Percentiles rank a stretch among this genome's conserved stretches.
Conservation (phyloP, 768 basidiomycete genomes). For the Hygrocybe punicea region DNA sequence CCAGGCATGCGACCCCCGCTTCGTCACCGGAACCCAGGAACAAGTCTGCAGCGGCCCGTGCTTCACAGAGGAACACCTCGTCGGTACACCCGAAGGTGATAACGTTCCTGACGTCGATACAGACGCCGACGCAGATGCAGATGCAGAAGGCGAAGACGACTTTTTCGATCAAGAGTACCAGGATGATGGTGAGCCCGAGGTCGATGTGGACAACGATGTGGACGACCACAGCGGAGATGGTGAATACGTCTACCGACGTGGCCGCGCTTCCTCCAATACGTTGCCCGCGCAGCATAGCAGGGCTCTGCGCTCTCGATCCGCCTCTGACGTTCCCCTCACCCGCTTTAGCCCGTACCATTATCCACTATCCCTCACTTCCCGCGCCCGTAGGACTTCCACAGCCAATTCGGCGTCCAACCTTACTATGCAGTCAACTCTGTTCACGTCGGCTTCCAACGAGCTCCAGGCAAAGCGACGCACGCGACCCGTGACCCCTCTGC, state of each 20-base stretch:
- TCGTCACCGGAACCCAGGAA: background rate
- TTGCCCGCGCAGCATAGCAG: background rate
- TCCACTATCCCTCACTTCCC: background rate
- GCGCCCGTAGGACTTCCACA: background rate
- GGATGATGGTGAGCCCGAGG: constrained; percentile 9
- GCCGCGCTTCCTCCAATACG: background rate
- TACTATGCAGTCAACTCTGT: background rate
- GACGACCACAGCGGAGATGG: constrained; percentile 5
- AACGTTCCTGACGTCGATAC: background rate
- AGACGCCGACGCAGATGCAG: constrained; percentile 24
- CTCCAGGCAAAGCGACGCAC: constrained; percentile 22
- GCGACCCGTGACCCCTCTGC: constrained; percentile 37
- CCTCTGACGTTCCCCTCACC: background rate
- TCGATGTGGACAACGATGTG: constrained; percentile 1
- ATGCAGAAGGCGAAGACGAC: constrained; percentile 32
- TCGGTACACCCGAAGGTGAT: background rate
- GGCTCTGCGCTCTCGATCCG: background rate
- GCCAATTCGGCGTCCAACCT: background rate
- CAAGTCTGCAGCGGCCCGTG: no score
- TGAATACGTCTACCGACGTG: background rate
- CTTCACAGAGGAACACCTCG: background rate
- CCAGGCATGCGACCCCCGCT: background rate
- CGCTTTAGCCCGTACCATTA: constrained; percentile 2
- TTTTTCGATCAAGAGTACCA: constrained; percentile 8
- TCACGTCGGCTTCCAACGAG: background rate